These are phyloP conservation scores for Elsinoe ampelina DNA, from an alignment of 2,329 filamentous ascomycete species.

Conservation along the genomic window DNA sequence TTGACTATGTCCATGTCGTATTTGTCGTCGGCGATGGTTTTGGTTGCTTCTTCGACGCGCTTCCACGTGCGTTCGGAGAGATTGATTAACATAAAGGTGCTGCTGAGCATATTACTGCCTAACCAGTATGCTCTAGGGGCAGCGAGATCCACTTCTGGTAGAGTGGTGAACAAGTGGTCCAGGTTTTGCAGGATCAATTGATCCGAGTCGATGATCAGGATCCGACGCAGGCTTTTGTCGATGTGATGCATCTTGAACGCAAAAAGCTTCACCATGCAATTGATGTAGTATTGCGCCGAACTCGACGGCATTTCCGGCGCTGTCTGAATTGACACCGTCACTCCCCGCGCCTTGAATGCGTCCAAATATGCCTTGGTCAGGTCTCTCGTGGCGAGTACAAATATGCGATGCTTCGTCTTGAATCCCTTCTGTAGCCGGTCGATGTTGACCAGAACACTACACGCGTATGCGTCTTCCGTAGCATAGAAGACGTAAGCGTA, in stretches of 20 bases:
- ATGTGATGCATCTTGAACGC: conserved; percentile 24
- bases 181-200: conserved; percentile 24
- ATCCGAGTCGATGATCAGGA: conserved; percentile 24
- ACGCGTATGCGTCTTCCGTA: conserved; percentile 23
- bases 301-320: conserved; percentile 18
- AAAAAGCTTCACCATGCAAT: conserved; percentile 24
- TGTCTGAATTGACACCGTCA: conserved; percentile 18
- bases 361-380: conserved; percentile 18
- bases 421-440: conserved; percentile 19
- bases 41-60: conserved; percentile 18
- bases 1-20: conserved; percentile 28
- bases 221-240: conserved; percentile 18
- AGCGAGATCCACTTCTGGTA: conserved; percentile 21
- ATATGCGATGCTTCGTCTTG: conserved; percentile 19
- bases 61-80: conserved; percentile 23
- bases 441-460: conserved; percentile 25
- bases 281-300: conserved; percentile 20
- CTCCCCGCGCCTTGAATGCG: conserved; percentile 16
- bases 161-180: conserved; percentile 23
- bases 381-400: conserved; percentile 20
- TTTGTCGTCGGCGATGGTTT: conserved; percentile 16
- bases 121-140: conserved; percentile 27
- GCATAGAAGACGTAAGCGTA: conserved; percentile 26
- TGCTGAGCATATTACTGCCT: conserved; percentile 21
- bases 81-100: conserved; percentile 24